phyloP scores from a whole-genome alignment of 169 alveolate genomes.

The Plasmodium yoelii region DNA sequence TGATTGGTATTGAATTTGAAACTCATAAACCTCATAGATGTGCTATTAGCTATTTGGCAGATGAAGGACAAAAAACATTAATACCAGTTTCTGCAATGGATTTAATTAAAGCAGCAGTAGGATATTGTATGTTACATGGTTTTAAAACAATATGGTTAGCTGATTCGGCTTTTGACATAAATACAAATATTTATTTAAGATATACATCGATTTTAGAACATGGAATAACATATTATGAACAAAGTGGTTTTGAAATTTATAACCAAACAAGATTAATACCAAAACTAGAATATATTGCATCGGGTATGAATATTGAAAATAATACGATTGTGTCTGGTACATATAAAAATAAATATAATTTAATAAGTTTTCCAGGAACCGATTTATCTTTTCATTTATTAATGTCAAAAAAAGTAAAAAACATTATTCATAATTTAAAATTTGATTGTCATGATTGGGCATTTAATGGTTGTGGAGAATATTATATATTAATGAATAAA shows the following conservation, averaged over 20 bases:
- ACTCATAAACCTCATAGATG: conserved; percentile 80
- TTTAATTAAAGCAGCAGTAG: conserved; percentile 75
- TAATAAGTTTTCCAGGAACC: conserved; percentile 62
- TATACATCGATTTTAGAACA: conserved; percentile 78
- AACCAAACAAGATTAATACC: conserved; percentile 78
- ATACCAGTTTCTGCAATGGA: conserved; percentile 74
- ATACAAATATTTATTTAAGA: conserved; percentile 77
- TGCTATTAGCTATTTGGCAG: conserved; percentile 81
- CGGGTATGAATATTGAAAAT: conserved; percentile 75
- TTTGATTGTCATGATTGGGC: conserved; percentile 78
- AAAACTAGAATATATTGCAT: conserved; percentile 74
- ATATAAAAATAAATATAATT: conserved; percentile 47
- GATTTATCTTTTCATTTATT: conserved; percentile 42
- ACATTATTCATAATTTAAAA: conserved; percentile 70
- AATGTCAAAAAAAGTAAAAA: conserved; percentile 69
- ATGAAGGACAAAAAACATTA: conserved; percentile 69
- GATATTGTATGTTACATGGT: conserved; percentile 80
- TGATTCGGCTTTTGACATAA: conserved; percentile 80
- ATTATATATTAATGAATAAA: conserved; percentile 78
- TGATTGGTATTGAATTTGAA: conserved; percentile 83
- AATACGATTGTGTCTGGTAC: conserved; percentile 44
- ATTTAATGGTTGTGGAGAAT: conserved; percentile 74
- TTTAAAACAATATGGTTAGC: conserved; percentile 80
- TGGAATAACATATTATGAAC: conserved; percentile 79
- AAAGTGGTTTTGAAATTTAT: conserved; percentile 78